These are phyloP conservation scores for Bacidia rubella DNA, from an alignment of 495 filamentous ascomycete genomes.

Conservation along the genomic window DNA sequence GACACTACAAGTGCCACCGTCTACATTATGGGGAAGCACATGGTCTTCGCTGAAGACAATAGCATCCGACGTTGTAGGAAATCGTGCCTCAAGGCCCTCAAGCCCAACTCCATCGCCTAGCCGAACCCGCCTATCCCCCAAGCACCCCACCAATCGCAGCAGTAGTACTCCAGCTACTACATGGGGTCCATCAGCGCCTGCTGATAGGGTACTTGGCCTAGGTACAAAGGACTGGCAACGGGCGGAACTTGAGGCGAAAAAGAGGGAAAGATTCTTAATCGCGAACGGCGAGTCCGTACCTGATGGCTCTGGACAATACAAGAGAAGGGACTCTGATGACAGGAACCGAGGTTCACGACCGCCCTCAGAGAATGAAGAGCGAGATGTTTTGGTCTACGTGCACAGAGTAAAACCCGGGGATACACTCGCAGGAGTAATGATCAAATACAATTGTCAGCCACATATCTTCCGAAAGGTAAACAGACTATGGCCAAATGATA, in stretches of 20 bases:
- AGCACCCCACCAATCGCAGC: constrained; percentile 28
- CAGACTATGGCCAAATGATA: constrained; percentile 85
- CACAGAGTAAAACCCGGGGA: constrained; percentile 73
- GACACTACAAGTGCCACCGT: constrained; percentile 25
- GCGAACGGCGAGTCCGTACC: constrained; percentile 37
- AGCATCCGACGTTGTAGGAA: constrained; percentile 40
- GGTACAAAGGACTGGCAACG: constrained; percentile 45
- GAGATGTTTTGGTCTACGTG: constrained; percentile 70
- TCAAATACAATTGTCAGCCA: constrained; percentile 73
- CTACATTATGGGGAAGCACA: constrained; percentile 32
- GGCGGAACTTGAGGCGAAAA: constrained; percentile 46
- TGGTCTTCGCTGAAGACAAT: constrained; percentile 42
- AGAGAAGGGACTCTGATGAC: constrained; percentile 47
- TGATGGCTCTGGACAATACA: constrained; percentile 36
- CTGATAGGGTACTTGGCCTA: constrained; percentile 32
- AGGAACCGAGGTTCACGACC: constrained; percentile 22
- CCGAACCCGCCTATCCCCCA: constrained; percentile 32
- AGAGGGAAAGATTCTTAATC: constrained; percentile 44
- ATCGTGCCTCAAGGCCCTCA: constrained; percentile 26
- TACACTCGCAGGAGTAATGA: constrained; percentile 77
- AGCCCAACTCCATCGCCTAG: constrained; percentile 23
- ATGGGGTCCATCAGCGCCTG: constrained; percentile 42
- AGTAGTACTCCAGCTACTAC: constrained; percentile 28
- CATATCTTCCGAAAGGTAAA: constrained; percentile 76
- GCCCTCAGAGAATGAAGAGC: constrained; percentile 38